Base-by-base conservation (phyloP, 2,329 filamentous ascomycete genomes). In the Fusarium armeniacum region DNA sequence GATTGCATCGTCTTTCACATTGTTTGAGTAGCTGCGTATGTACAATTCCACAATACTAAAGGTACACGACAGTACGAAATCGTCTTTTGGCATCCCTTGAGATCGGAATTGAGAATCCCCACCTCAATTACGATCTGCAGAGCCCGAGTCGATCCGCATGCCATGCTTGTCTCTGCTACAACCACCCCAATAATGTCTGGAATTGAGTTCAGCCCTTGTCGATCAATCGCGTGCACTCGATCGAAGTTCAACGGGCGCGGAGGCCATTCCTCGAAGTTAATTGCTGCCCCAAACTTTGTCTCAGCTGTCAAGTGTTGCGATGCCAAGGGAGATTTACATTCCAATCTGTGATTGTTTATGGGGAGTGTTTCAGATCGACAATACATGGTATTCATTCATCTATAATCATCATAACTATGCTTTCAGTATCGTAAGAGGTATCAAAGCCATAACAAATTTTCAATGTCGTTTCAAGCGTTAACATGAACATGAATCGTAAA, bases 371-470 rank as follows among this genome's bases (percentile, higher is more conserved):
- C 28, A 55, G 11, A 36, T 57, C 40, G n/a, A 22, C 10, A 45
- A 51, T 22, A 26, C 51, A 67, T 52, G 28, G 3, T 51, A 51
- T 58, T 53, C 44, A 49, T 66, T 66, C 38, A 58, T 63, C 58
- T 20, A 50, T 65, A 41, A 30, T 30, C 24, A 46, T 22, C 28
- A 6, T 22, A 32, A 46, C n/a, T n/a, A 46, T 46, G 28, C 28
- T 30, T 46, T 40, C 26, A 20, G 26, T 32, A 44, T 56, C 50
- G 41, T 45, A 50, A 58, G 40, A 43, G 46, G 40, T 38, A 45
- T 16, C 28, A 45, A 15, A 52, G 43, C 40, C 56, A 43, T 28
- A 20, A 33, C 30, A 50, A 35, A 50, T 8, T 50, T 33, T 20
- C 33, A 35, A 26, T 43, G 13, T 35, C 22, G 13, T 33, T 35